These are phyloP conservation scores for Aschersonia sp. DNA, from an alignment of 2,329 filamentous ascomycete species.

Conservation along the genomic window DNA sequence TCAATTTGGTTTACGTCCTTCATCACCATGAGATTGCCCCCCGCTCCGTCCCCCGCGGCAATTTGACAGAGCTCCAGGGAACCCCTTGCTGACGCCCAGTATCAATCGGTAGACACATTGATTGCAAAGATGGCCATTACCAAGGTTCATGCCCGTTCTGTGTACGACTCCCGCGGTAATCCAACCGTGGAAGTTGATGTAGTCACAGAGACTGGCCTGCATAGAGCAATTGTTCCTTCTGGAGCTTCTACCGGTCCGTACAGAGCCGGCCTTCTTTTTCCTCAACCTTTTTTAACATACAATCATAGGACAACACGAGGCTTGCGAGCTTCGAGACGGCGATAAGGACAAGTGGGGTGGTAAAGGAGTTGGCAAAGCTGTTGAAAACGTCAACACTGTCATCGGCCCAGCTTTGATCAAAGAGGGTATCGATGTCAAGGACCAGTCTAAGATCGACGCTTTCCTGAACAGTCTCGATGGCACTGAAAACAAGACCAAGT, in stretches of 20 bases:
- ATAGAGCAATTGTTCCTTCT: slow-evolving; percentile 94
- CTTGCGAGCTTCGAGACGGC: slow-evolving; percentile 79
- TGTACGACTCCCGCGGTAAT: slow-evolving; percentile 98
- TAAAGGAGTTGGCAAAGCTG: slow-evolving; percentile 79
- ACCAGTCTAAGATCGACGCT: slow-evolving; percentile 69
- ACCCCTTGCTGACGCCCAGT: not conserved
- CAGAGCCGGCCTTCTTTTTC: slow-evolving; percentile 8
- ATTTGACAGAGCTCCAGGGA: not conserved
- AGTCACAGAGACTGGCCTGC: slow-evolving; percentile 88
- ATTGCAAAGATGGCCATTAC: slow-evolving; percentile 68
- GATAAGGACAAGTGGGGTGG: slow-evolving; percentile 77
- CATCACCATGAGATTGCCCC: too few relatives aligned
- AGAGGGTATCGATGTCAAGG: slow-evolving; percentile 71
- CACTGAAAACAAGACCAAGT: slow-evolving; percentile 72
- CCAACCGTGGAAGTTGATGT: slow-evolving; percentile 97
- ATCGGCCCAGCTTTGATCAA: slow-evolving; percentile 74
- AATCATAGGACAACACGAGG: slow-evolving; percentile 65
- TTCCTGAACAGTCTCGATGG: slow-evolving; percentile 80
- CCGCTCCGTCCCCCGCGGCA: too few relatives aligned
- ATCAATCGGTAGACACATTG: not conserved
- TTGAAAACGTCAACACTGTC: slow-evolving; percentile 69
- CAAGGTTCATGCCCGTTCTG: slow-evolving; percentile 82
- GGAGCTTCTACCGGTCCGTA: slow-evolving; percentile 81
- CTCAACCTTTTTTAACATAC: slow-evolving; percentile 5
- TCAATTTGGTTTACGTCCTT: too few relatives aligned